Evolutionary conservation across 2,329 filamentous ascomycete species (phyloP).

Genomic region (Aspergillus pseudotamarii): DNA sequence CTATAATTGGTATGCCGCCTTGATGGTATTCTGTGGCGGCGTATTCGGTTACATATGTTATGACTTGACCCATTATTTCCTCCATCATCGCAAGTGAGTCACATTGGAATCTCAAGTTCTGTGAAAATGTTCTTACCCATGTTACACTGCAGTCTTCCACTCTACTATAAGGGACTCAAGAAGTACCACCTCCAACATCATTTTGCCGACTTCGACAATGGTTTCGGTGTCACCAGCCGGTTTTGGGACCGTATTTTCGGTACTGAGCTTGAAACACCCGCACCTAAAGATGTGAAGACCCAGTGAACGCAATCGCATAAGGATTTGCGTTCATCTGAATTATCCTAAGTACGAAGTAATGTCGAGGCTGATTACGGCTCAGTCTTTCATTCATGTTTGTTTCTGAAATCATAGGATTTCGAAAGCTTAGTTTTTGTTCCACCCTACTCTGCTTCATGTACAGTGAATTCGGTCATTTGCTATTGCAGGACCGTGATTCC

Average conservation of each 20-base stretch:
- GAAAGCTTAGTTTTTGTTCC: neutral
- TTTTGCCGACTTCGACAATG: conserved; percentile 96
- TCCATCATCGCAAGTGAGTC: conserved; percentile 84
- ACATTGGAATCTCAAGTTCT: neutral
- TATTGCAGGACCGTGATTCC: conserved; percentile 1
- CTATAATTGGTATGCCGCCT: conserved; percentile 81
- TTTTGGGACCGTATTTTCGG: conserved; percentile 96
- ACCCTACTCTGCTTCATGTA: conserved; percentile 19
- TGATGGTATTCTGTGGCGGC: conserved; percentile 81
- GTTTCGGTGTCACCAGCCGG: conserved; percentile 92
- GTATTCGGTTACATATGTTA: conserved; percentile 97
- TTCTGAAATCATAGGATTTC: neutral
- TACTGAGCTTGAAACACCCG: conserved; percentile 68
- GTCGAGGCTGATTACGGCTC: conserved; percentile 6
- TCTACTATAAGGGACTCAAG: conserved; percentile 90
- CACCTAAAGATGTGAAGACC: conserved; percentile 39
- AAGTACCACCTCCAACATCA: conserved; percentile 97
- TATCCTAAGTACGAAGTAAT: conserved; percentile 20
- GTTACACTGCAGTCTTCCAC: conserved; percentile 62
- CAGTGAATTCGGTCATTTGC: conserved; percentile 13
- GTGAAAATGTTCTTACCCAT: conserved; percentile 15
- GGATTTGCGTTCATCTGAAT: neutral
- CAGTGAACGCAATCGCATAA: conserved; percentile 29
- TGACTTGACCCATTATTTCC: conserved; percentile 97
- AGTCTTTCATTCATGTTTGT: neutral